Evolutionary conservation across 176 grass and related monocot species (phyloP), one percentile per base, ranked within the genome.

Genomic region (Ensete ventricosum): DNA sequence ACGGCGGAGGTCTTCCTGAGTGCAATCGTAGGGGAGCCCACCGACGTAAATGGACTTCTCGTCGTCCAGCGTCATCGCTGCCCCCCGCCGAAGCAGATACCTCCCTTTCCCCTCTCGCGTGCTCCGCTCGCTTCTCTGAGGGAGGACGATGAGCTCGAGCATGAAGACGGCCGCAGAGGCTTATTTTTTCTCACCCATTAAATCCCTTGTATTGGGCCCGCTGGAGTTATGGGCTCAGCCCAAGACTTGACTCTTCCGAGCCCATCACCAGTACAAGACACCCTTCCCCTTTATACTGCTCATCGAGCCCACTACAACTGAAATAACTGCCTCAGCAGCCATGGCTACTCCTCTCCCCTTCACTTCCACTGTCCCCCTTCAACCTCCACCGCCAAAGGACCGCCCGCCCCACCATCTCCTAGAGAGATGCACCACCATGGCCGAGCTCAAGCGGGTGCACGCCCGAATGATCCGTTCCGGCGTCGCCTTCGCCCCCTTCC

Each of bases 11-110:
- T 82, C 72, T 0, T 87, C 82, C 77, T 93, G 87, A 54, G 81
- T 78, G 71, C 84, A 85, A 50, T 93, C 90, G 82, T 93, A 93
- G 59, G 90, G 90, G 2, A 93, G 78, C n/a, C 90, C 90, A 17
- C 90, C 90, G 3, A 93, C 90, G 77, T 93, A 93, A 23, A 93
- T 83, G 22, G 90, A 93, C 3, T 83, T 93, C 50, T 85, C 90
- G 82, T 93, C 90, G 78, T 89, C 83, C 57, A 93, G 66, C 26
- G 84, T 81, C 90, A 93, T 93, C 58, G 72, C 81, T 64, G 74
- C 80, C 73, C 72, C 72, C 51, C 76, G 34, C 34, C 4, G 34
- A 43, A 43, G 34, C 34, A 43, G 34, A 43, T 43, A 43, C 34
- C 34, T 43, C 34, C 34, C 3, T 43, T 43, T 43, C 34, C 34